These are phyloP conservation scores for Camellia lanceoleosa DNA, from an alignment of 148 eudicot species.

Conservation along the genomic window DNA sequence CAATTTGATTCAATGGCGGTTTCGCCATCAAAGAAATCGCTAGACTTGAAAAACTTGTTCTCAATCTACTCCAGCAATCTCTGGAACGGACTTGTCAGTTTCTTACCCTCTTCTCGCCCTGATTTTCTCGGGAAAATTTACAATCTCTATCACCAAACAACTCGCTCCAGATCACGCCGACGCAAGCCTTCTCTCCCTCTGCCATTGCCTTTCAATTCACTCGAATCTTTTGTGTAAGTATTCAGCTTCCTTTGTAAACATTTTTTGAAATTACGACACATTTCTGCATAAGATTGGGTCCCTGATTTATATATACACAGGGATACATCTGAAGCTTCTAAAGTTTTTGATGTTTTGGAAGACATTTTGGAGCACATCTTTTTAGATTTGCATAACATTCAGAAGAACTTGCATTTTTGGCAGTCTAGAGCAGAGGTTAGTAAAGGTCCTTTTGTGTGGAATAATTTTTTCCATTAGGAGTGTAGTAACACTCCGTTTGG, in stretches of 20 bases:
- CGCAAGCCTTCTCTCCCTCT: conserved; percentile 67
- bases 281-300: background rate
- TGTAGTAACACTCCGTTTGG: background rate
- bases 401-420: conserved; percentile 86
- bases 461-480: background rate
- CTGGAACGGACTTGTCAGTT: conserved; percentile 29
- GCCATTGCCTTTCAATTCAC: conserved; percentile 61
- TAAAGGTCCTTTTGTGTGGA: background rate
- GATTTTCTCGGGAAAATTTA: conserved; percentile 42
- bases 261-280: background rate
- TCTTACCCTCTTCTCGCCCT: conserved; percentile 27
- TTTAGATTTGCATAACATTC: conserved; percentile 66
- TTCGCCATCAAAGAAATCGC: conserved; percentile 12
- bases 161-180: conserved; percentile 46
- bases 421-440: conserved; percentile 85
- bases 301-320: conserved; percentile 32
- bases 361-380: conserved; percentile 68
- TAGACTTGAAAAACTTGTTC: conserved; percentile 31
- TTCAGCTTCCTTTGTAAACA: background rate
- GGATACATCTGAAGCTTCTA: conserved; percentile 53
- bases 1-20: conserved; percentile 4
- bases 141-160: conserved; percentile 34
- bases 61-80: conserved; percentile 46
- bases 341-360: conserved; percentile 68
- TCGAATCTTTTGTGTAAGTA: conserved; percentile 52